Conservation (phyloP, 2,329 filamentous ascomycete genomes). For the Thermothelomyces thermophilus region DNA sequence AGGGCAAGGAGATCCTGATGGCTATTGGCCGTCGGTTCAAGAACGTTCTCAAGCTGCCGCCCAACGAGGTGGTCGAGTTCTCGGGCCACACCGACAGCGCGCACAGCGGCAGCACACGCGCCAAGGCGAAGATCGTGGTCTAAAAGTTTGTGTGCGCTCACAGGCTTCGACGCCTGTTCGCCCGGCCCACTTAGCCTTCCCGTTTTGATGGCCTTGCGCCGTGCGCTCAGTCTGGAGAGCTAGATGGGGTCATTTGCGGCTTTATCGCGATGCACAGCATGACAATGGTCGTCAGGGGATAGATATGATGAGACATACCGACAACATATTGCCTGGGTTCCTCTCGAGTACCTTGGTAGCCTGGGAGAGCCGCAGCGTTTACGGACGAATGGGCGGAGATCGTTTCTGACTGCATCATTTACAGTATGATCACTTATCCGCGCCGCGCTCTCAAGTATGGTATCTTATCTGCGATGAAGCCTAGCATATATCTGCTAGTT, state of each 20-base stretch:
- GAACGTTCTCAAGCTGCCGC: slow-evolving; percentile 74
- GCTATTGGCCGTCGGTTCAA: slow-evolving; percentile 89
- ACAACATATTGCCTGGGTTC: neutral
- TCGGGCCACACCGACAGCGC: slow-evolving; percentile 94
- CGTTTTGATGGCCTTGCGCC: neutral
- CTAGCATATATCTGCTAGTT: slow-evolving; percentile 2
- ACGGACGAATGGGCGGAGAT: neutral
- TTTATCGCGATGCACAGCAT: too few relatives aligned
- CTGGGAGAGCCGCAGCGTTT: neutral
- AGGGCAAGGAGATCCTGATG: slow-evolving; percentile 78
- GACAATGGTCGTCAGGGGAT: neutral
- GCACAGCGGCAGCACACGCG: slow-evolving; percentile 85
- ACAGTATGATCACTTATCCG: neutral
- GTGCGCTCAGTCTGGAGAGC: neutral
- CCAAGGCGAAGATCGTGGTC: slow-evolving; percentile 87
- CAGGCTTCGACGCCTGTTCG: neutral
- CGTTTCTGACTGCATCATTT: neutral
- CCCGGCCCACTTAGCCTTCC: neutral
- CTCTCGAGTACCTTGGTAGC: neutral
- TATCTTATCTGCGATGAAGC: neutral
- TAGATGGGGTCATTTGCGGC: too few relatives aligned
- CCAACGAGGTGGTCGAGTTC: slow-evolving; percentile 80
- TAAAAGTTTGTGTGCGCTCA: slow-evolving; percentile 39
- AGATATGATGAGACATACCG: slow-evolving; percentile 2
- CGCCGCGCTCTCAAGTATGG: neutral